These are phyloP conservation scores for Aspergillus nomiae DNA, from an alignment of 2,329 filamentous ascomycete species.

Conservation along the genomic window DNA sequence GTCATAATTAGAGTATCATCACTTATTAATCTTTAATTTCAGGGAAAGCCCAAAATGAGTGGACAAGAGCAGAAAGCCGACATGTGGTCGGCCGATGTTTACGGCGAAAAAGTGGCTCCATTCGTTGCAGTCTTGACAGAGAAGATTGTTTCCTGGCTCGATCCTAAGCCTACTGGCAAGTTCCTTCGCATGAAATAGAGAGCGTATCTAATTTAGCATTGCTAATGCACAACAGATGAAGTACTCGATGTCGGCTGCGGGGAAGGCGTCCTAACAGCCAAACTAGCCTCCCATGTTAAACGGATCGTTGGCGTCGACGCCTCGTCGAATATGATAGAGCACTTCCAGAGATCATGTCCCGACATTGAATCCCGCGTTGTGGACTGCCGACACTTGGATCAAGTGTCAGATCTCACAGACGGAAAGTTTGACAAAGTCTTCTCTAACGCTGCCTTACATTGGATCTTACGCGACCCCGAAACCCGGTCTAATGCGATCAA, in stretches of 20 bases:
- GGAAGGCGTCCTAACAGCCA: conserved; percentile 61
- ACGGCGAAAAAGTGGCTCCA: conserved; percentile 1
- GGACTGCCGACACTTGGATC: conserved; percentile 39
- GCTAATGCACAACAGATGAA: conserved; percentile 43
- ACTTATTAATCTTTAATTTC: neutral
- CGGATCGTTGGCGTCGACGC: conserved; percentile 62
- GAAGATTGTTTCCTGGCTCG: conserved; percentile 37
- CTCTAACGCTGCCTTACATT: conserved; percentile 68
- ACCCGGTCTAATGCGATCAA: conserved; percentile 56
- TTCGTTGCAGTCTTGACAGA: neutral
- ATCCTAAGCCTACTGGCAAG: conserved; percentile 52
- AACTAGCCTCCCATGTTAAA: conserved; percentile 53
- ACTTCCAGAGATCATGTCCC: conserved; percentile 49
- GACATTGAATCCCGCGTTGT: conserved; percentile 33
- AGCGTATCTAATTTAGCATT: neutral
- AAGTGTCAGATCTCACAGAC: conserved; percentile 24
- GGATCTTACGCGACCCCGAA: conserved; percentile 58
- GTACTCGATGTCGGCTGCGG: conserved; percentile 68
- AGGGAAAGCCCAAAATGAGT: neutral
- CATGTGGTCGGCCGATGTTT: neutral
- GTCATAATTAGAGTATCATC: neutral
- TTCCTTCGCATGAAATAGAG: neutral
- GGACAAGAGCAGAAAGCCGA: neutral
- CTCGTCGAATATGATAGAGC: conserved; percentile 60
- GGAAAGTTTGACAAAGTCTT: conserved; percentile 58